These are phyloP conservation scores for Melaleuca alternifolia DNA, from an alignment of 345 rosid species.

Conservation along the genomic window DNA sequence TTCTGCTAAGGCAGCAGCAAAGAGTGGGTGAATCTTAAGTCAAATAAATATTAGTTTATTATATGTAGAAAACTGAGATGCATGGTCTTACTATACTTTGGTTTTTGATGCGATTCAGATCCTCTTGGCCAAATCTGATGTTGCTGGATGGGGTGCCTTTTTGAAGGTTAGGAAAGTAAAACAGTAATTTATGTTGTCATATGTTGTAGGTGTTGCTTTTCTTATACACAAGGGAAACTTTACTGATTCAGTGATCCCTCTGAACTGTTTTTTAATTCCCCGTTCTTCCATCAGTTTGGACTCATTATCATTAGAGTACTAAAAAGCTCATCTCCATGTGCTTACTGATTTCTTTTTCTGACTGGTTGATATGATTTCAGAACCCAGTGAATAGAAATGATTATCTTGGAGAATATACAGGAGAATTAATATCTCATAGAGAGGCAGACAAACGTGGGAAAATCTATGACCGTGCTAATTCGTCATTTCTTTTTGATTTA, in stretches of 20 bases:
- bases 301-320: background rate
- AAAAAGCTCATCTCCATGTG: background rate
- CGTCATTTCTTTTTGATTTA: conserved; percentile 94
- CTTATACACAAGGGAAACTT: background rate
- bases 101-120: conserved; percentile 33
- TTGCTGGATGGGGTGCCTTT: conserved; percentile 99
- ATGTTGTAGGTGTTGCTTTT: background rate
- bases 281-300: background rate
- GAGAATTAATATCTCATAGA: conserved; percentile 85
- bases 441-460: conserved; percentile 99
- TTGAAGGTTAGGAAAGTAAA: conserved; percentile 47
- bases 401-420: conserved; percentile 97
- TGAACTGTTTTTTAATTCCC: background rate
- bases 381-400: conserved; percentile 91
- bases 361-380: conserved; percentile 29
- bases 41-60: background rate
- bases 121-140: conserved; percentile 81
- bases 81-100: background rate
- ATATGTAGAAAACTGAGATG: background rate
- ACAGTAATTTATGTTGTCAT: background rate
- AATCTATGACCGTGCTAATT: conserved; percentile 94
- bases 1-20: conserved; percentile 70
- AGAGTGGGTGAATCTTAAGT: conserved; percentile 27
- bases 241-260: background rate
- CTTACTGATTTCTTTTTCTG: background rate